Percentiles rank a stretch among this genome's conserved stretches.
Conservation (phyloP, 1,139 yeast species). For the Pichia sp. region DNA sequence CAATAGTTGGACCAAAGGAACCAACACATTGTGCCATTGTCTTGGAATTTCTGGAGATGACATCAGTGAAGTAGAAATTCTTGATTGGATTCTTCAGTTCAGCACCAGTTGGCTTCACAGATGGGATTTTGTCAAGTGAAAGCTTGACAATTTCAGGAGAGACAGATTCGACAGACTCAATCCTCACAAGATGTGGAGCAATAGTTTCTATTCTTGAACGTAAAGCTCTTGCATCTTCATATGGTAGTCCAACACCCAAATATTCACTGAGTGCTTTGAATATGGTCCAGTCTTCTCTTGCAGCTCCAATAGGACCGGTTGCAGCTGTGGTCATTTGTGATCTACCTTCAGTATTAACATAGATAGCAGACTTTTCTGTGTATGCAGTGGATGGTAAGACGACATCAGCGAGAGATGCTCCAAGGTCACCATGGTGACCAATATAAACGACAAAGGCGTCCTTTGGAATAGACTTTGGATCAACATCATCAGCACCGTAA, state of each 20-base stretch:
- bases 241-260: slow-evolving; percentile 64
- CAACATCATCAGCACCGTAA: slow-evolving; percentile 79
- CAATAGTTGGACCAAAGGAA: slow-evolving; percentile 59
- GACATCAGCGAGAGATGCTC: slow-evolving; percentile 86
- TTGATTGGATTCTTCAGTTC: slow-evolving; percentile 60
- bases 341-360: slow-evolving; percentile 87
- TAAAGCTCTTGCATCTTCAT: slow-evolving; percentile 65
- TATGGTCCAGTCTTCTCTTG: slow-evolving; percentile 91
- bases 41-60: slow-evolving; percentile 79
- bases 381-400: slow-evolving; percentile 84
- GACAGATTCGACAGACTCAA: slow-evolving; percentile 68
- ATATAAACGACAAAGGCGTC: slow-evolving; percentile 88
- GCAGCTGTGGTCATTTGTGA: slow-evolving; percentile 84
- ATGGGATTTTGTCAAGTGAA: slow-evolving; percentile 41
- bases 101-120: slow-evolving; percentile 38
- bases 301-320: slow-evolving; percentile 84
- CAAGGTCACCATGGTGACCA: slow-evolving; percentile 90
- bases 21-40: slow-evolving; percentile 84
- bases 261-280: slow-evolving; percentile 80
- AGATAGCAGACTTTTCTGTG: slow-evolving; percentile 86
- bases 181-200: slow-evolving; percentile 76
- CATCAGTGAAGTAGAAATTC: slow-evolving; percentile 85
- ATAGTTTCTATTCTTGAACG: slow-evolving; percentile 68
- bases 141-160: slow-evolving; percentile 49
- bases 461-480: slow-evolving; percentile 62